These are phyloP conservation scores for Plasmopara halstedii DNA, from an alignment of 352 stramenopile genomes.

Conservation along the genomic window DNA sequence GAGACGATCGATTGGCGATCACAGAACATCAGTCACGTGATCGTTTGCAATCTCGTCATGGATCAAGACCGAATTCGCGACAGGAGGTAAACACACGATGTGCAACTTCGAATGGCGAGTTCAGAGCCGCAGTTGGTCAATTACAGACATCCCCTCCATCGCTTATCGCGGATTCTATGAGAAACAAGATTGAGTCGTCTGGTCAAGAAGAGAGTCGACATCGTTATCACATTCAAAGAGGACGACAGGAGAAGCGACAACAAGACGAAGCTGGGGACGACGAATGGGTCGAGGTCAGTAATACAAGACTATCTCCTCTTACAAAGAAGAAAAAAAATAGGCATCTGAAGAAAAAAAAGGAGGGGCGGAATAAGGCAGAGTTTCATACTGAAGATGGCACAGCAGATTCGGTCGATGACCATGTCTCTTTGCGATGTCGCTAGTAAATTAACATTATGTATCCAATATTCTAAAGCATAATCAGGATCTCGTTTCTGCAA, in stretches of 20 bases:
- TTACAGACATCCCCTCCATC: constrained; percentile 26
- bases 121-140: constrained; percentile 29
- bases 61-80: constrained; percentile 47
- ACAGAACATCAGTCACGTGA: constrained; percentile 66
- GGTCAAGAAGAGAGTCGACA: constrained; percentile 19
- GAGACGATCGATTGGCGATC: constrained; percentile 31
- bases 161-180: background rate
- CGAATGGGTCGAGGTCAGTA: constrained; percentile 10
- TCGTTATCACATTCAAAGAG: constrained; percentile 23
- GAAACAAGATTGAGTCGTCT: constrained; percentile 10
- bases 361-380: constrained; percentile 25
- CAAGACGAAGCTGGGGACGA: constrained; percentile 11
- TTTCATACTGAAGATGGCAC: constrained; percentile 1
- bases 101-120: constrained; percentile 4
- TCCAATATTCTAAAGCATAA: too few relatives aligned
- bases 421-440: constrained; percentile 1
- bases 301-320: background rate
- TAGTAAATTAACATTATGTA: too few relatives aligned
- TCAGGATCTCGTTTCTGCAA: too few relatives aligned
- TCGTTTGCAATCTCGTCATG: constrained; percentile 68
- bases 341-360: constrained; percentile 52
- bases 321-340: constrained; percentile 42
- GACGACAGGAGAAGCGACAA: constrained; percentile 20
- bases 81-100: constrained; percentile 5
- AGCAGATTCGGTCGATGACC: constrained; percentile 8